Base-by-base conservation (phyloP, 306 rosid genomes). In the Acacia confusa region DNA sequence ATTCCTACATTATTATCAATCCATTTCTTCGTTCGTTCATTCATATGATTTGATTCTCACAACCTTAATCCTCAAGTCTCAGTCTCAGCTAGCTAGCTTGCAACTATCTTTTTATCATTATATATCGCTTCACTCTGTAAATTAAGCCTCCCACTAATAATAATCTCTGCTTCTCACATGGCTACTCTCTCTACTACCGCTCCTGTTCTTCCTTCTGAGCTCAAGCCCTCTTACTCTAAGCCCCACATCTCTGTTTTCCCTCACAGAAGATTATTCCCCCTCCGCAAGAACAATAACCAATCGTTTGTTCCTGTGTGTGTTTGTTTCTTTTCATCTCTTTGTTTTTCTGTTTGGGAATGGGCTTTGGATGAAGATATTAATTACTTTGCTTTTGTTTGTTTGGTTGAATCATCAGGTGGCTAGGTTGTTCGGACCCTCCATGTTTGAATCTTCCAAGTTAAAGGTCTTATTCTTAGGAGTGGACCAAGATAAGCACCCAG, bases 401-500 rank as follows among this genome's bases (percentile, higher is more conserved):
- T 78, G 52, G 58, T 84, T 83, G 83, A 40, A 70, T 70, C 8
- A 48, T 17, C 84, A 95, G 99, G 90, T 89, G 55, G 95, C 96
- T 9, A 90, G 99, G 88, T 73, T 95, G 72, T 95, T 95, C 70
- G 99, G 98, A 7, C 97, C 97, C 2, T 81, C 98, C 0, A 95
- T 92, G n/a, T 95, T 95, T 82, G 99, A 93, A 86, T 88, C 97
- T 57, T 95, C 99, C 9, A 95, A 95, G 85, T 81, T 95, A 38
- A 95, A 92, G 88, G 98, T 95, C 47, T 84, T 93, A 61, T 92
- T 93, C 69, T 84, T 95, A 69, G 97, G 98, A 50, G 95, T 88
- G 15, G 99, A 92, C 24, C 89, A 95, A 81, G 78, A 93, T 76
- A 93, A 95, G 73, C 99, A 95, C 61, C 99, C 98, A 8, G 97